Percentiles rank a stretch among this genome's conserved stretches.
Evolutionary conservation across 495 filamentous ascomycete genomes (phyloP).

Genomic region (Jackrogersella multiformis): DNA sequence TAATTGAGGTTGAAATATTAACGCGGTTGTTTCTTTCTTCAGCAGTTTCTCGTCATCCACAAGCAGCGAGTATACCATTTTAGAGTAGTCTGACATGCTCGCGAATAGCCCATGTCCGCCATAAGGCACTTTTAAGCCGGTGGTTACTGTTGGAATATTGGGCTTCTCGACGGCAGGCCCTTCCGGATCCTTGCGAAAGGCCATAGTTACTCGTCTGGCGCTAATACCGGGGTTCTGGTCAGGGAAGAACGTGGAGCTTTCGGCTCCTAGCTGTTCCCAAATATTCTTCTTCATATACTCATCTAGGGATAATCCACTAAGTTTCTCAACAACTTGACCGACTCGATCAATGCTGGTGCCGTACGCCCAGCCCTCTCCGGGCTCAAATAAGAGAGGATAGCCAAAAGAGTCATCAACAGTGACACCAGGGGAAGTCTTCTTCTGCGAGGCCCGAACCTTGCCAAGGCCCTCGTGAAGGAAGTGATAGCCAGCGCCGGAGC

Average conservation of each 20-base stretch:
- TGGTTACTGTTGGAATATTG: slow-evolving; percentile 25
- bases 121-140: slow-evolving; percentile 8
- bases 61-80: slow-evolving; percentile 43
- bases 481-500: slow-evolving; percentile 44
- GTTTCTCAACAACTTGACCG: slow-evolving; percentile 43
- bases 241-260: slow-evolving; percentile 45
- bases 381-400: slow-evolving; percentile 50
- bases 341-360: slow-evolving; percentile 50
- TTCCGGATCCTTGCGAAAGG: slow-evolving; percentile 25
- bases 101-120: slow-evolving; percentile 49
- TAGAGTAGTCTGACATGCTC: slow-evolving; percentile 41
- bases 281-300: slow-evolving; percentile 44
- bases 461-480: slow-evolving; percentile 41
- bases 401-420: slow-evolving; percentile 42
- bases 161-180: slow-evolving; percentile 21
- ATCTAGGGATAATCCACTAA: slow-evolving; percentile 42
- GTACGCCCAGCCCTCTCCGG: slow-evolving; percentile 51
- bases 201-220: slow-evolving; percentile 32
- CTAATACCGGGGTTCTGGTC: slow-evolving; percentile 3
- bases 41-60: slow-evolving; percentile 48
- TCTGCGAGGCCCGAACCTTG: slow-evolving; percentile 20
- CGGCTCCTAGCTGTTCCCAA: slow-evolving; percentile 34
- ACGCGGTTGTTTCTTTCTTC: slow-evolving; percentile 31
- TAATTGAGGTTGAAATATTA: slow-evolving; percentile 48
- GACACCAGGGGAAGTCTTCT: not conserved